Evolutionary conservation across 1,284 basidiomycete genomes (phyloP), one percentile per base, ranked within the genome.

Genomic region (Termitomyces sp.): DNA sequence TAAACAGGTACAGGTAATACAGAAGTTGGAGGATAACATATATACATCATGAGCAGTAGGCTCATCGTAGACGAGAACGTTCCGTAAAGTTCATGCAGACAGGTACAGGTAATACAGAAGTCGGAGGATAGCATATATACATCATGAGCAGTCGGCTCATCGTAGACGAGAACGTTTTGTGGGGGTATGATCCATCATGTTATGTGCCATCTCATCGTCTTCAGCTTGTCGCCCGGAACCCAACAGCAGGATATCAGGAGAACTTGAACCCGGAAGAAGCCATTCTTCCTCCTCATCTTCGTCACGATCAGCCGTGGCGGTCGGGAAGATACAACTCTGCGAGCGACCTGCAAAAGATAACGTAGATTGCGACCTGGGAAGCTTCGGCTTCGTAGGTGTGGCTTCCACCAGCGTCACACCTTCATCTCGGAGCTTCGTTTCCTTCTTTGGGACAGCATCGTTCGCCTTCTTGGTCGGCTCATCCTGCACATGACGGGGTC

Each of bases 341-440:
- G n/a, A 44, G 7, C 11, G 21, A 38, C 35, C 34, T 14, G 26
- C 35, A 14, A 49, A 44, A 62, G 48, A 37, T 31, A 31, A 33
- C 24, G 37, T 38, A 13, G 53, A 55, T 28, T 52, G 61, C 11
- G 53, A 54, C 42, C 41, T 56, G 40, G 39, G 37, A 38, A 47
- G 41, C 43, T 62, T 65, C 8, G 63, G 60, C 60, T 83, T 84
- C 26, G 71, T 70, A 5, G 83, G 83, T 8, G 83, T 86, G 6
- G 80, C 79, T 9, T 75, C 76, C 11, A 85, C 83, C 16, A 86
- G 71, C 6, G 76, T 78, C 6, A 77, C 68, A 3, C 76, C 80
- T 34, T 65, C 54, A 44, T 69, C 66, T 53, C 35, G 41, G 18
- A 6, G 4, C 30, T 39, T 46, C 49, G 57, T 65, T 53, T 58